Evolutionary conservation across 106 monocot genomes (phyloP), one percentile per base, ranked within the genome.

Genomic region (Dactylorhiza incarnata): DNA sequence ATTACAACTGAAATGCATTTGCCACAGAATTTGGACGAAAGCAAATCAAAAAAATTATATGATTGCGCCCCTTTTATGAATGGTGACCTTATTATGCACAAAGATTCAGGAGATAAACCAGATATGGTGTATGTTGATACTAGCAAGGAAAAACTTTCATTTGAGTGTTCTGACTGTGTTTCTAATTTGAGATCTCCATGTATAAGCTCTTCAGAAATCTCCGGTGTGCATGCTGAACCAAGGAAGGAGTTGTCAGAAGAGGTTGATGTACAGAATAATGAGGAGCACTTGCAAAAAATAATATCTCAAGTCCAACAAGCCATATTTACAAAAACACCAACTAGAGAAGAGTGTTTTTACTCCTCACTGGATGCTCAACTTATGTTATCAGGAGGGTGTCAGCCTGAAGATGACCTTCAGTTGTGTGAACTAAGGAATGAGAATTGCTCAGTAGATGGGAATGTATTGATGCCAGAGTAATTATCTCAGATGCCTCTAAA

Each of bases 381-480:
- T 45, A 43, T 6, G 15, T 9, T 14, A 68, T 29, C 68, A 44
- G 48, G 73, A 71, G 75, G 72, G 7, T 73, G 44, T 20, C 63
- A 76, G 45, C 7, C 47, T 49, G 51, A 71, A 19, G 73, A 72
- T 75, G 58, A 9, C 20, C 16, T 16, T 45, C 59, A 14, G 4
- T 67, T 61, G 68, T 74, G 24, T 75, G 75, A 68, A 15, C 17
- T 45, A 69, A 73, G 59, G 48, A 19, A 67, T 67, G 43, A 20
- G 10, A 68, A 25, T 23, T 75, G 51, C 67, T 75, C 69, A 81
- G 46, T 17, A 9, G 68, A 79, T 15, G 77, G 71, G 12, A 75
- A 48, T 82, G 61, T 23, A 66, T 51, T 37, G 61, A 73, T 68
- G 49, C 14, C 25, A 49, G 51, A 43, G 88, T 88, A 77, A 82